Base-by-base conservation (phyloP, 192 early-diverging fungal genomes). In the Pecoramyces ruminantium region DNA sequence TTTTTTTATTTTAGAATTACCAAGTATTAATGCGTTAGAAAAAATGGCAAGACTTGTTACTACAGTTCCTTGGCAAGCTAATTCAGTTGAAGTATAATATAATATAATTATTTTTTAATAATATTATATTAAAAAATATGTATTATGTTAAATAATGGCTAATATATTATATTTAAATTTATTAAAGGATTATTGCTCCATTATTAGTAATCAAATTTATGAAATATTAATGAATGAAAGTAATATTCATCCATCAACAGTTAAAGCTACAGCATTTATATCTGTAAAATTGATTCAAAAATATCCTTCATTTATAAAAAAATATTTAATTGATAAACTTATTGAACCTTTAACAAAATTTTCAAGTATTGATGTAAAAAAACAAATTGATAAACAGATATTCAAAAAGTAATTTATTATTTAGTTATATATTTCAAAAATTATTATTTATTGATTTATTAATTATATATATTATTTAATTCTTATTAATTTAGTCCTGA, bases 241-340 rank as follows among this genome's bases (percentile, higher is more conserved):
- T 9, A 67, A 11, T n/a, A n/a, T 67, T 67, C 51, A 67, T 67
- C 51, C 51, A n/a, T 67, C 51, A 2, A 67, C 17, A n/a, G 51
- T 67, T 67, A 67, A n/a, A 67, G 51, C 51, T 17, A 77, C 84
- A 2, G 85, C 90, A 0, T 93, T 90, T 83, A 85, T 92, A 29
- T 83, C 89, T 13, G 81, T 83, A 18, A 85, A 85, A 29, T 77
- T 94, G 42, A 78, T 90, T 29, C 84, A 83, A 38, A 89, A 88
- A 79, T 85, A 86, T 29, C 86, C 90, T 13, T 79, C 78, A 3
- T 77, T 92, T 25, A 82, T 85, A 14, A 85, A 91, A 38, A 80
- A 39, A 13, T 85, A 90, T 30, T 85, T 93, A 28, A 86, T 92
- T 0, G 81, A 87, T 27, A 83, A 84, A 0, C 78, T 89, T 13